Base-by-base conservation (phyloP, 441 rosid genomes). In the Cnidoscolus chayamansa region DNA sequence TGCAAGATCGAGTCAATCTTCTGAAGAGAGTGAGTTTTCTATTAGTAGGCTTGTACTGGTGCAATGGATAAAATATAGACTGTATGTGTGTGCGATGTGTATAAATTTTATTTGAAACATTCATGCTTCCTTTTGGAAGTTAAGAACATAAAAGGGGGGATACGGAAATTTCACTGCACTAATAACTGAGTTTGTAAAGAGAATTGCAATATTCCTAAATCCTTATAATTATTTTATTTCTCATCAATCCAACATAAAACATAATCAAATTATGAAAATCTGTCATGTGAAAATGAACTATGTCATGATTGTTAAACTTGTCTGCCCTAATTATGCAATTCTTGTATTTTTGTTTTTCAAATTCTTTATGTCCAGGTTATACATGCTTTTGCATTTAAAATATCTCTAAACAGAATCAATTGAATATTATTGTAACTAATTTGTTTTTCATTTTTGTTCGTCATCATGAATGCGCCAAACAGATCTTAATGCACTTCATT, bases 1-100 rank as follows among this genome's bases (percentile, higher is more conserved):
- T 92, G 82, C 98, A 92, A 82, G 99, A 92, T 76, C 85, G 96
- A 79, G 98, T 91, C 79, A 77, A 61, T 82, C 86, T 91, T 72
- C 85, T 94, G 70, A 94, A 94, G 84, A 85, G 98, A 76, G 99
- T 95, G 86, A 87, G 90, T 79, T 54, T 66, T 43, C 49, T 75
- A 69, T 71, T 30, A 51, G 49, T 66, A 45, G 20, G 35, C 30
- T 49, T 58, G 37, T 65, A 13, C 10, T 30, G 1, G 19, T 64
- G 37, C 25, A 55, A 30, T 63, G 55, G 43, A 63, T 48, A 64
- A 47, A 20, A 63, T 53, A 17, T 25, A 10, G 43, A 67, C 3
- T 13, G 15, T 16, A 16, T 51, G 7, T 15, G 17, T 51, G 7
- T 15, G 17, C n/a, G 1, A 40, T 40, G 45, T 40, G 45, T 16